Conservation (phyloP, 1,139 yeast genomes). For the Debaryomycetaceae sp. region DNA sequence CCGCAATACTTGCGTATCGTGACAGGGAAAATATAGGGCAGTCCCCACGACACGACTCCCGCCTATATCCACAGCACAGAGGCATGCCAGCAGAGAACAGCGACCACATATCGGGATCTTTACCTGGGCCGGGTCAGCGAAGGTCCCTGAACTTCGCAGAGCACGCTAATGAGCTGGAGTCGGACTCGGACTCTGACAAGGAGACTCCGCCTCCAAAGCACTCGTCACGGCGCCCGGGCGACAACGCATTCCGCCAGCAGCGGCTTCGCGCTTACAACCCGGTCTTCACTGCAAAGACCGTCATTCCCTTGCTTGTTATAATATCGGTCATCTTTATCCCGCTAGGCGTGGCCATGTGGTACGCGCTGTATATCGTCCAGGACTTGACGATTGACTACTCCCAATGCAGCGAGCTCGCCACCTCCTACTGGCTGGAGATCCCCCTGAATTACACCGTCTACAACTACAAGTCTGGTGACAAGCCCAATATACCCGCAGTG, state of each 20-base stretch:
- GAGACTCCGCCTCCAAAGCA: constrained; percentile 13
- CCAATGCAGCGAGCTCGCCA: constrained; percentile 55
- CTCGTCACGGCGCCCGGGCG: constrained; percentile 43
- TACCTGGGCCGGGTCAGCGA: too few species aligned
- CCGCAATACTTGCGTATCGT: too few species aligned
- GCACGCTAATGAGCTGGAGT: constrained; percentile 9
- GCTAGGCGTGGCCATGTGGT: constrained; percentile 82
- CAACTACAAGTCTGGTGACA: constrained; percentile 31
- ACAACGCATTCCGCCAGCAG: constrained; percentile 60
- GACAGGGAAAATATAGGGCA: too few species aligned
- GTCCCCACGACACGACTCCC: too few species aligned
- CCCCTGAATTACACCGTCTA: constrained; percentile 47
- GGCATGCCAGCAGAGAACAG: too few species aligned
- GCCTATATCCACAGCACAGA: too few species aligned
- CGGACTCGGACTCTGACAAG: constrained; percentile 20
- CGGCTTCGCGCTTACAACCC: constrained; percentile 52
- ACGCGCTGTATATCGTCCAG: constrained; percentile 66
- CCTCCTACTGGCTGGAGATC: constrained; percentile 43
- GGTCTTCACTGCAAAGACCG: constrained; percentile 82
- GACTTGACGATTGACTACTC: constrained; percentile 77
- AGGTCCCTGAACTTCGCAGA: too few species aligned
- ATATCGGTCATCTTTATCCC: constrained; percentile 84
- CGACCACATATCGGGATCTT: too few species aligned
- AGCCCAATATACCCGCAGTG: constrained; percentile 26
- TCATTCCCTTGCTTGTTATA: constrained; percentile 65